phyloP scores from a whole-genome alignment of 1,284 basidiomycete genomes.

The Coniferiporia sulphurascens region DNA sequence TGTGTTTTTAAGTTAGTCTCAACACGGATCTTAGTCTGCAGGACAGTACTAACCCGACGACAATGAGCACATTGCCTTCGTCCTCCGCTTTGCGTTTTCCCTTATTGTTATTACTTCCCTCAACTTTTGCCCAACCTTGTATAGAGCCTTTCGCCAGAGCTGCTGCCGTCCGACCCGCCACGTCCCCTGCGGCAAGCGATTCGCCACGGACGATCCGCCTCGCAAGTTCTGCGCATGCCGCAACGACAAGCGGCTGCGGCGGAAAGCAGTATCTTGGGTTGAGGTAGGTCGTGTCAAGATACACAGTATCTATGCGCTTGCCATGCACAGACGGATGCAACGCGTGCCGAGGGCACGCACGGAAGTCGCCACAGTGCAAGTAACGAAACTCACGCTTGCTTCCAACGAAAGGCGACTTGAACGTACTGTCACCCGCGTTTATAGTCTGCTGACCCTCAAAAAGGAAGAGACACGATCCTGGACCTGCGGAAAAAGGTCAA shows the following conservation, averaged over 20 bases:
- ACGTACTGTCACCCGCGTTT: constrained; percentile 78
- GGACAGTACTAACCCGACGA: constrained; percentile 67
- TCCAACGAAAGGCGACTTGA: constrained; percentile 69
- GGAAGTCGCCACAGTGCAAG: constrained; percentile 94
- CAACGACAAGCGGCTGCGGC: constrained; percentile 87
- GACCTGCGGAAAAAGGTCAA: constrained; percentile 40
- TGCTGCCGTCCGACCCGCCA: constrained; percentile 30
- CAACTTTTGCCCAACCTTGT: constrained; percentile 19
- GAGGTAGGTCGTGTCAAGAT: constrained; percentile 96
- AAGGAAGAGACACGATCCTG: constrained; percentile 90
- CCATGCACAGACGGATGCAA: constrained; percentile 77
- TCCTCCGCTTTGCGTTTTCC: constrained; percentile 28
- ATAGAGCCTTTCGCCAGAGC: constrained; percentile 29
- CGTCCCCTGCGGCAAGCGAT: constrained; percentile 22
- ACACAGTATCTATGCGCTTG: constrained; percentile 81
- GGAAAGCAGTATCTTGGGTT: constrained; percentile 96
- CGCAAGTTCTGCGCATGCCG: constrained; percentile 86
- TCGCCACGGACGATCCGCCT: constrained; percentile 48
- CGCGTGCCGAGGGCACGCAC: constrained; percentile 81
- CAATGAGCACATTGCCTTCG: constrained; percentile 52
- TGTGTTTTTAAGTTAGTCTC: constrained; percentile 26
- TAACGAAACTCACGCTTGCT: constrained; percentile 75
- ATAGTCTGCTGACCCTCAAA: constrained; percentile 90
- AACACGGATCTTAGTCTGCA: constrained; percentile 9
- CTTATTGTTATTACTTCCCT: constrained; percentile 31